Evolutionary conservation across 116 monocot species (phyloP).

Genomic region (Iris pallida): DNA sequence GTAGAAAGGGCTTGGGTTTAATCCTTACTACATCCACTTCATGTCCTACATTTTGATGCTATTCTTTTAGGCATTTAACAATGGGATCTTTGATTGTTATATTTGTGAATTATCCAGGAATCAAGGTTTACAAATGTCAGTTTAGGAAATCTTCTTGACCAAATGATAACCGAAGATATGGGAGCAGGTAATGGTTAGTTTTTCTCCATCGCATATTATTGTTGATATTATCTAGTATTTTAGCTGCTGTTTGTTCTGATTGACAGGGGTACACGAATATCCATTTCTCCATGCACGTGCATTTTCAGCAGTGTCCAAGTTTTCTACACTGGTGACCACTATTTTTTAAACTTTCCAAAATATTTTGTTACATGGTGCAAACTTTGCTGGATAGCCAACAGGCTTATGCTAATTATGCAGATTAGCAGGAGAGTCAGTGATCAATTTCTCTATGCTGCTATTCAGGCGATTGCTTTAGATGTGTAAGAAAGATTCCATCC

Average conservation of each 20-base stretch:
- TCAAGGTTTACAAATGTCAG: conserved; percentile 37
- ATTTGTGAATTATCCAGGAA: conserved; percentile 23
- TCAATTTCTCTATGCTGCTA: conserved; percentile 63
- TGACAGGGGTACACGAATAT: conserved; percentile 53
- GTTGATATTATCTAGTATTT: conserved; percentile 2
- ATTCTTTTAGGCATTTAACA: background rate
- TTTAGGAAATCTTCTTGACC: conserved; percentile 49
- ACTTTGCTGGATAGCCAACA: conserved; percentile 6
- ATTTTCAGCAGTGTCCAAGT: conserved; percentile 73
- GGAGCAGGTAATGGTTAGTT: conserved; percentile 38
- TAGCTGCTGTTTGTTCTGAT: conserved; percentile 12
- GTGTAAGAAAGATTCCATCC: conserved; percentile 48
- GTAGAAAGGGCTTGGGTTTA: background rate
- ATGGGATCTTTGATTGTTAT: background rate
- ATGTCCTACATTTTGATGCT: background rate
- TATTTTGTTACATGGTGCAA: background rate
- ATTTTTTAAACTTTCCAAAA: background rate
- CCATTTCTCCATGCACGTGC: conserved; percentile 92
- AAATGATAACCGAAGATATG: conserved; percentile 63
- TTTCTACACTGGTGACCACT: conserved; percentile 58
- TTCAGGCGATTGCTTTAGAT: conserved; percentile 63
- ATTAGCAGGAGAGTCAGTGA: conserved; percentile 47
- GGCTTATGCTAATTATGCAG: conserved; percentile 34
- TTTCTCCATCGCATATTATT: background rate
- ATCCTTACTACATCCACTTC: background rate